These are phyloP conservation scores for Silene latifolia DNA, from an alignment of 148 eudicot species.

Conservation along the genomic window DNA sequence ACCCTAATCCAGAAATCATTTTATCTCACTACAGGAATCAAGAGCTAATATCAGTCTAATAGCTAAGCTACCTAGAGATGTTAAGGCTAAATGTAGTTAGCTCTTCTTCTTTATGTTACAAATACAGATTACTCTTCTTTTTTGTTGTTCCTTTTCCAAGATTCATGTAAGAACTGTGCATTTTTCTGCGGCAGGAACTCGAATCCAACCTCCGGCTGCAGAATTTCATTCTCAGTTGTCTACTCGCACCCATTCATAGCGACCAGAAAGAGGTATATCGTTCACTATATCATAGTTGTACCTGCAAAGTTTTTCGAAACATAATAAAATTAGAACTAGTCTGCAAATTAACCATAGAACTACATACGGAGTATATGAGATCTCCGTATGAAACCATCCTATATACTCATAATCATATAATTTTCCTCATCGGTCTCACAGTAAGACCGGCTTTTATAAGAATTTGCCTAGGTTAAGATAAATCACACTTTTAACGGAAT, in stretches of 20 bases:
- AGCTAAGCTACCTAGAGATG: slow-evolving; percentile 29
- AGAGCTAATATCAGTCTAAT: slow-evolving; percentile 35
- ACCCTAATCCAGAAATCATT: slow-evolving; percentile 12
- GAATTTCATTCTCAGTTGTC: slow-evolving; percentile 27
- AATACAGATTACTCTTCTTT: slow-evolving; percentile 28
- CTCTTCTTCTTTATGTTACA: slow-evolving; percentile 29
- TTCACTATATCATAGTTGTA: slow-evolving; percentile 75
- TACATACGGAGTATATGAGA: too few species aligned
- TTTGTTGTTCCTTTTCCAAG: slow-evolving; percentile 12
- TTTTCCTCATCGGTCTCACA: too few species aligned
- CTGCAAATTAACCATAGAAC: neutral
- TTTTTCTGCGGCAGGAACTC: slow-evolving; percentile 19
- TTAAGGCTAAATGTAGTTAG: slow-evolving; percentile 37
- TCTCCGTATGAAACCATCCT: too few species aligned
- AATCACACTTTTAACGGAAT: slow-evolving; percentile 58
- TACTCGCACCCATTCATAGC: slow-evolving; percentile 76
- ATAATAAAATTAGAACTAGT: neutral
- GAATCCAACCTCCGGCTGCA: slow-evolving; percentile 22
- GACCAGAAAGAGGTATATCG: slow-evolving; percentile 74
- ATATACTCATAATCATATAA: too few species aligned
- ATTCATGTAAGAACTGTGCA: slow-evolving; percentile 31
- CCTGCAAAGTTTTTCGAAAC: slow-evolving; percentile 39
- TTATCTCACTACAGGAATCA: slow-evolving; percentile 27
- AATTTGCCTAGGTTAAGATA: neutral
- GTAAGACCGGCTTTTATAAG: neutral